Conservation (phyloP, 1,284 basidiomycete species). For the Tetrapyrgos nigripes region DNA sequence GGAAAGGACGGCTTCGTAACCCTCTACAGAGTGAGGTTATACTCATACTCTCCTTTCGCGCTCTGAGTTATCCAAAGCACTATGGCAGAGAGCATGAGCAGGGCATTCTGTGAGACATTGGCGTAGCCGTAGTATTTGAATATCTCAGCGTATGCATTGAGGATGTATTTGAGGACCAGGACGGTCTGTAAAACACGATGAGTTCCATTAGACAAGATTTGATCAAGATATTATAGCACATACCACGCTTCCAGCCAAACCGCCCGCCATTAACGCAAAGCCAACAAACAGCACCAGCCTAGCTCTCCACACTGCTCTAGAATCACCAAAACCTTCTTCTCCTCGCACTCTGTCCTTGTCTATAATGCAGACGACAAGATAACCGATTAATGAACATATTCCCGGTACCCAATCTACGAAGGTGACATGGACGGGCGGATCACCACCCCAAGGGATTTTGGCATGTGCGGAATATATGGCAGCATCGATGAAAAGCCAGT, state of each 20-base stretch:
- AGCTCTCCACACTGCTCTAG: conserved; percentile 88
- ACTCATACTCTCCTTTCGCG: conserved; percentile 84
- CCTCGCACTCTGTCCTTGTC: conserved; percentile 92
- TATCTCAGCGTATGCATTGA: conserved; percentile 75
- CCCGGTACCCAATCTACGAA: conserved; percentile 97
- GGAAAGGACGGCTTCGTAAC: too few species aligned
- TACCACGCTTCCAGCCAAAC: conserved; percentile 91
- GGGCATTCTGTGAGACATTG: conserved; percentile 91
- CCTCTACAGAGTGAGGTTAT: conserved; percentile 85
- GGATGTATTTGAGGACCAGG: conserved; percentile 91
- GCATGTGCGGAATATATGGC: conserved; percentile 88
- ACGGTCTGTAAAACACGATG: conserved; percentile 64
- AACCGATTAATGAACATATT: conserved; percentile 90
- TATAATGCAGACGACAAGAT: conserved; percentile 92
- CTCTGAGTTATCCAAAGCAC: conserved; percentile 90
- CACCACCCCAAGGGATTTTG: conserved; percentile 71
- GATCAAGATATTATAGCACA: conserved; percentile 39
- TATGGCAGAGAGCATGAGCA: conserved; percentile 87
- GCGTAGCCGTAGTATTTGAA: conserved; percentile 94
- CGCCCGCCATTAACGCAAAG: conserved; percentile 96
- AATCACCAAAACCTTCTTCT: conserved; percentile 82
- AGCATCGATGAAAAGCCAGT: conserved; percentile 95
- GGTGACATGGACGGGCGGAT: conserved; percentile 85
- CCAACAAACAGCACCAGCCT: conserved; percentile 92
- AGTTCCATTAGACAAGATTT: conserved; percentile 5